Conservation (phyloP, 2,329 filamentous ascomycete genomes). For the Volutella citrinella region DNA sequence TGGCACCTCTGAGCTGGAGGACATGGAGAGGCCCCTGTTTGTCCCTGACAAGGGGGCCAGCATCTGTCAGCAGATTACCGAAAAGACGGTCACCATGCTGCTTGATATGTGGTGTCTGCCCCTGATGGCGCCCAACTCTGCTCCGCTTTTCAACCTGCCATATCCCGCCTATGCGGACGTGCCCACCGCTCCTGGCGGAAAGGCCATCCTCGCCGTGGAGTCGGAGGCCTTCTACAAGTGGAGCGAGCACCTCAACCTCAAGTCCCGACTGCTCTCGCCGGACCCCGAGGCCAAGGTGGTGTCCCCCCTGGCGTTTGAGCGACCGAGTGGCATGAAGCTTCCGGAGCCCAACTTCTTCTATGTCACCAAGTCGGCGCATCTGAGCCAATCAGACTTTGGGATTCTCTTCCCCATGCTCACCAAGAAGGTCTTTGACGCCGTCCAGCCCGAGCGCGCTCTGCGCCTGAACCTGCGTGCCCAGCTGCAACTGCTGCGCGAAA, state of each 20-base stretch:
- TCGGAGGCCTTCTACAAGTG: slow-evolving; percentile 79
- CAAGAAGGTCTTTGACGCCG: slow-evolving; percentile 54
- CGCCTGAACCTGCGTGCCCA: slow-evolving; percentile 58
- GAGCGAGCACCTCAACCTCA: slow-evolving; percentile 67
- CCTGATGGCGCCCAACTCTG: slow-evolving; percentile 59
- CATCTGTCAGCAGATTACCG: slow-evolving; percentile 65
- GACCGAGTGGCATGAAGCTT: slow-evolving; percentile 40
- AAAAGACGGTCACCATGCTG: slow-evolving; percentile 62
- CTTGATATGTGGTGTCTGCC: slow-evolving; percentile 83
- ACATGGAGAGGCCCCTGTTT: slow-evolving; percentile 58
- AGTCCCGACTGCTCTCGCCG: slow-evolving; percentile 62
- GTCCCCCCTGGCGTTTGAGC: slow-evolving; percentile 38
- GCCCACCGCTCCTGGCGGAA: slow-evolving; percentile 49
- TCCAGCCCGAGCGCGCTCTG: slow-evolving; percentile 56
- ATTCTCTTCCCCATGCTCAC: slow-evolving; percentile 74
- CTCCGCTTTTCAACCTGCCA: slow-evolving; percentile 67
- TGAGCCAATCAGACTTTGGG: slow-evolving; percentile 82
- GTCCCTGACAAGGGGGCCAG: slow-evolving; percentile 51
- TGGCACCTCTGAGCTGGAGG: slow-evolving; percentile 40
- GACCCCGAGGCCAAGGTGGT: slow-evolving; percentile 45
- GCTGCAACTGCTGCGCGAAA: slow-evolving; percentile 53
- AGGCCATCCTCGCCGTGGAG: slow-evolving; percentile 65
- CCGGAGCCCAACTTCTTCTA: slow-evolving; percentile 70
- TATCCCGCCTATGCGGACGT: slow-evolving; percentile 63
- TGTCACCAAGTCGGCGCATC: slow-evolving; percentile 69